Evolutionary conservation across 2,329 filamentous ascomycete genomes (phyloP).

Genomic region (Pseudopyrenochaeta lycopersici): DNA sequence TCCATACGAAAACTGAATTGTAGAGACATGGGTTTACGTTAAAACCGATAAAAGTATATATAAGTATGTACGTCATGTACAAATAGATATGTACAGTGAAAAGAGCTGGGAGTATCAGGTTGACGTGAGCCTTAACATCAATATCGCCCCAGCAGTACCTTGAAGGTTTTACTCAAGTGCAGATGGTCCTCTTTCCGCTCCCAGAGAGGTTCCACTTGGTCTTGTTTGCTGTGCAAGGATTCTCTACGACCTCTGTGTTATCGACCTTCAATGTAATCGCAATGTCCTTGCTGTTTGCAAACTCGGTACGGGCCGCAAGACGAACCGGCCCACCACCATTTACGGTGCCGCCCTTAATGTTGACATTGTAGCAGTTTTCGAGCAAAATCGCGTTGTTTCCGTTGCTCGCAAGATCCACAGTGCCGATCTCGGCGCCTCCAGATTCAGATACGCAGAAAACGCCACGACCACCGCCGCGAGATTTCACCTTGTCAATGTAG

Average conservation of each 20-base stretch:
- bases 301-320: slow-evolving; percentile 62
- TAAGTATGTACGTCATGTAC: no score
- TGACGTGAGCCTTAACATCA: background rate
- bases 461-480: slow-evolving; percentile 65
- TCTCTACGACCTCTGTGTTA: slow-evolving; percentile 61
- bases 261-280: slow-evolving; percentile 61
- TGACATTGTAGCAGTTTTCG: slow-evolving; percentile 68
- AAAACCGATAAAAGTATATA: no score
- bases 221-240: slow-evolving; percentile 62
- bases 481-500: slow-evolving; percentile 62
- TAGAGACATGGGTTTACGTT: no score
- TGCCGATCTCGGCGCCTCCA: slow-evolving; percentile 61
- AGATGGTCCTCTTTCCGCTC: slow-evolving; percentile 45
- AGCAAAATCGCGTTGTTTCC: slow-evolving; percentile 66
- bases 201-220: slow-evolving; percentile 61
- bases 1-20: no score
- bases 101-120: background rate
- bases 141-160: background rate
- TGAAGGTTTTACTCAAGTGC: slow-evolving; percentile 9
- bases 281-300: slow-evolving; percentile 63
- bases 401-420: slow-evolving; percentile 61
- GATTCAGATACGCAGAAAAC: slow-evolving; percentile 67
- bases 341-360: slow-evolving; percentile 61
- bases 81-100: background rate
- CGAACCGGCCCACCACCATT: slow-evolving; percentile 66